Evolutionary conservation across 1,284 basidiomycete species (phyloP), one percentile per base, ranked within the genome.

Genomic region (Cystobasidium slooffiae): DNA sequence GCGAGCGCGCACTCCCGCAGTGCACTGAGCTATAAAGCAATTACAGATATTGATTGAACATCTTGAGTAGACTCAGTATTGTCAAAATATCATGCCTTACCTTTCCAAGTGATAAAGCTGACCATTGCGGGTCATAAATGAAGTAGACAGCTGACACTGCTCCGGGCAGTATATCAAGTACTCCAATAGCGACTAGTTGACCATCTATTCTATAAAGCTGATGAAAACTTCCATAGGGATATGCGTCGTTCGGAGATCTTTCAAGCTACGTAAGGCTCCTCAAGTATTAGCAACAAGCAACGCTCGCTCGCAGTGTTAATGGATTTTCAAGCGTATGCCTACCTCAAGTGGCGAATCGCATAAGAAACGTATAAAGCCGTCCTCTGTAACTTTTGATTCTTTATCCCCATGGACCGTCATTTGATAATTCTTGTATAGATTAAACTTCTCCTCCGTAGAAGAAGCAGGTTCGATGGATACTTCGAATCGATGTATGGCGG

Each of bases 101-200:
- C 85, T 96, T 97, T 58, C 97, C 96, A 37, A 97, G 81, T 12
- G 91, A 90, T 80, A 88, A 88, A 56, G 85, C 85, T 52, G 91
- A 89, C 86, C 88, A 95, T 46, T 86, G 85, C 8, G 89, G 88
- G 79, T 94, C 88, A 84, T 97, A 98, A 84, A 96, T 90, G 81
- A 98, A 95, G 83, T 99, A 99, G 9, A 99, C 96, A 77, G 91
- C 93, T 16, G 93, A 96, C 4, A 99, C 90, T 78, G 96, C 95
- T 39, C 82, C 81, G 0, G 95, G 96, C 6, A 99, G 85, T 70
- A 99, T 90, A 81, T 99, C 97, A 72, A 99, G 85, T 14, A 99
- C 92, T 1, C 89, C 90, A 78, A 99, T 86, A 0, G 91, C 96
- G 59, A 98, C 88, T 14, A 98, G 85, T 79, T 89, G 81, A 9